A percentile compares a stretch with the other conserved stretches of the same genome.
Conservation (phyloP, 768 basidiomycete species). For the Termitomyces eurrhizus region DNA sequence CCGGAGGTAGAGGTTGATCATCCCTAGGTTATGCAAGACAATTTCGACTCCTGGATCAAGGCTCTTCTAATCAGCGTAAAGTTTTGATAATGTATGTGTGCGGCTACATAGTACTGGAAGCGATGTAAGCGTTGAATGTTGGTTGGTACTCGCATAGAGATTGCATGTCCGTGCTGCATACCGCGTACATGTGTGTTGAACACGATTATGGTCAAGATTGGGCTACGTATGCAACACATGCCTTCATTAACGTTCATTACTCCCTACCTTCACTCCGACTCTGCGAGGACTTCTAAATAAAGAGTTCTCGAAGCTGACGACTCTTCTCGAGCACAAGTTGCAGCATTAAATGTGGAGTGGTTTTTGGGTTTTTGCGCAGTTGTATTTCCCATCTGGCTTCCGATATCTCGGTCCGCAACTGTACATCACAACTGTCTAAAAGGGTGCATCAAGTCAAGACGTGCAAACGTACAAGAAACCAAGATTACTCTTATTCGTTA, state of each 20-base stretch:
- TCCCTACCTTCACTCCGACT: neutral
- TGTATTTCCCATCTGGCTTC: conserved; percentile 4
- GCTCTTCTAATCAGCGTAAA: neutral
- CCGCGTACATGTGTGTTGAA: neutral
- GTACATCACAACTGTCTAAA: conserved; percentile 3
- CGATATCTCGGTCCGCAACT: conserved; percentile 5
- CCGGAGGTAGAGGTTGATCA: neutral
- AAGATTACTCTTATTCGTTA: conserved; percentile 14
- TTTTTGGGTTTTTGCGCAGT: neutral
- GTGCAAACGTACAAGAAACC: conserved; percentile 16
- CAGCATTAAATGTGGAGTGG: neutral
- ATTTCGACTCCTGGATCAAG: neutral
- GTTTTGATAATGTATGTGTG: neutral
- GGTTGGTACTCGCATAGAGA: neutral
- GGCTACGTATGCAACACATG: neutral
- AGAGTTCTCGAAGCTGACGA: conserved; percentile 1
- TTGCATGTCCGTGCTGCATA: neutral
- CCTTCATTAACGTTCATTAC: neutral
- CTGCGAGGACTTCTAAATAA: neutral
- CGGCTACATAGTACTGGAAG: neutral
- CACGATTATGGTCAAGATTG: neutral
- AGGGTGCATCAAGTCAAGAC: conserved; percentile 12
- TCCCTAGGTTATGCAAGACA: neutral
- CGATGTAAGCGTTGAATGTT: neutral
- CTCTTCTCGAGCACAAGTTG: neutral